Conservation (phyloP, 768 basidiomycete genomes). For the Pleurotus citrinopileatus region DNA sequence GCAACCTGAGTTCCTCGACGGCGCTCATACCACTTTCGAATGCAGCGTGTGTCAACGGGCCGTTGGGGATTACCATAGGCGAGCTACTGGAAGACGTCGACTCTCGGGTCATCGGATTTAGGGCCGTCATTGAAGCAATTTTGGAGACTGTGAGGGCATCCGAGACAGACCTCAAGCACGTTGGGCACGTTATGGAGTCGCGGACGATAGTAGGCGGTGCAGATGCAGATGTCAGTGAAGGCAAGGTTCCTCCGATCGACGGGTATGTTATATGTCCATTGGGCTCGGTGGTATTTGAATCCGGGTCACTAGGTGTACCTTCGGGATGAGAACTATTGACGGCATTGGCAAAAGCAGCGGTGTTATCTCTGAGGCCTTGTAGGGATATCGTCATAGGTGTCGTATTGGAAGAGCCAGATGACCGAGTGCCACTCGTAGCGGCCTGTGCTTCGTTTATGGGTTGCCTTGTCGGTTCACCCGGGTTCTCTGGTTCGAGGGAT, state of each 20-base stretch:
- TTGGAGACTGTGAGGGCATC: conserved; percentile 32
- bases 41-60: conserved; percentile 52
- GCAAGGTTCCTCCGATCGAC: background rate
- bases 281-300: background rate
- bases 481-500: conserved; percentile 6
- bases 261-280: background rate
- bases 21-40: conserved; percentile 62
- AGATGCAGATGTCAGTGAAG: conserved; percentile 18
- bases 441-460: background rate
- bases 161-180: conserved; percentile 42
- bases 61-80: conserved; percentile 43
- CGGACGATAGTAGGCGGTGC: conserved; percentile 35
- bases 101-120: conserved; percentile 13
- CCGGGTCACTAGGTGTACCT: background rate
- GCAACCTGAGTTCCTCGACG: conserved; percentile 63
- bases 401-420: conserved; percentile 3
- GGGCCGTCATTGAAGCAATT: conserved; percentile 10
- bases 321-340: conserved; percentile 19
- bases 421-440: background rate
- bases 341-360: conserved; percentile 23
- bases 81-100: conserved; percentile 1
- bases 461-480: background rate
- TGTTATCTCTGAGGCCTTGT: conserved; percentile 33
- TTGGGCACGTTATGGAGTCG: conserved; percentile 41
- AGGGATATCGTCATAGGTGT: conserved; percentile 36